These are phyloP conservation scores for Avena insularis DNA, from an alignment of 176 grass and related monocot species.

Conservation along the genomic window DNA sequence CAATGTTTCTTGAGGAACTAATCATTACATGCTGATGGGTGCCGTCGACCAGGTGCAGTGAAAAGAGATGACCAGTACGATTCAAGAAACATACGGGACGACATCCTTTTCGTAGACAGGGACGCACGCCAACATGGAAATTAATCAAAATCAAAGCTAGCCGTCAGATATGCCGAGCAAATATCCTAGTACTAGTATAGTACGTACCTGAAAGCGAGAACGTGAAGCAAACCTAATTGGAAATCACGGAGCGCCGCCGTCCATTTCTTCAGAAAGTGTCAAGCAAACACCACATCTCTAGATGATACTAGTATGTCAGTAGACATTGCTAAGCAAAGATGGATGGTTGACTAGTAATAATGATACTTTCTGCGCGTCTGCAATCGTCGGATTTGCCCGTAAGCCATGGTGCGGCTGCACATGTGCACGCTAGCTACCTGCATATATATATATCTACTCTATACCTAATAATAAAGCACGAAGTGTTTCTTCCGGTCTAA, in stretches of 20 bases:
- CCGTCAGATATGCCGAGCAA: neutral
- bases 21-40: neutral
- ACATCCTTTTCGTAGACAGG: too few relatives aligned
- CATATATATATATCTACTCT: too few relatives aligned
- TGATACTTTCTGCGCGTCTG: neutral
- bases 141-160: too few relatives aligned
- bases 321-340: neutral
- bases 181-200: neutral
- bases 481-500: too few relatives aligned
- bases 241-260: neutral
- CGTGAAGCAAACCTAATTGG: neutral
- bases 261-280: neutral
- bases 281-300: neutral
- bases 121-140: too few relatives aligned
- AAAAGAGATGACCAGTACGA: neutral
- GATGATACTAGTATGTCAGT: neutral
- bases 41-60: constrained; percentile 9
- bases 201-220: neutral
- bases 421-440: neutral
- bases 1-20: neutral
- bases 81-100: neutral
- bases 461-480: too few relatives aligned
- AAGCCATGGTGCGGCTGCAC: constrained; percentile 32
- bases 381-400: constrained; percentile 8
- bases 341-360: neutral